Base-by-base conservation (phyloP, 1,284 basidiomycete species). In the Porodaedalea pini region DNA sequence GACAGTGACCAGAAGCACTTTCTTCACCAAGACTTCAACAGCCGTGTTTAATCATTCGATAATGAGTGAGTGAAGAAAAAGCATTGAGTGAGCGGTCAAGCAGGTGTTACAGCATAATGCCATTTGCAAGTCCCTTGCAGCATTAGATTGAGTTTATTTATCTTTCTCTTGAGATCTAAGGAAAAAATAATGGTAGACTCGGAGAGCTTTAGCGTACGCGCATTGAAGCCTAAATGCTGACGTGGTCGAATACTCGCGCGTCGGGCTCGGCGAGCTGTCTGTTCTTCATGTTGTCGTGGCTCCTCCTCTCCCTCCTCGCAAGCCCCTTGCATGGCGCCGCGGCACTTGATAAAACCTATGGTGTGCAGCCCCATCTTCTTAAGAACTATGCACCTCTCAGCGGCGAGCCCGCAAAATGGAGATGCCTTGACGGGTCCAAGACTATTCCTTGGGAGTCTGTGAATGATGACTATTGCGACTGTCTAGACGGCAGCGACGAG, bases 381-480 rank as follows among this genome's bases (percentile, higher is more conserved):
- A 62, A 73, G 23, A 76, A 75, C 69, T 85, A 85, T 64, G 67
- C 68, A 2, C 73, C 81, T 17, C 67, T 61, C n/a, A 57, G 70
- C 17, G 40, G 21, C 69, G 70, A 43, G 72, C 76, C n/a, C 75
- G 76, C 50, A 76, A 61, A 41, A 37, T 91, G 89, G 89, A 78
- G 72, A 63, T 92, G 88, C 72, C 70, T 91, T 59, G 85, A 91
- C 65, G 84, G 84, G 19, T 83, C 82, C 0, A 85, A 85, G 67
- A 76, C 80, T 59, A 90, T 92, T 59, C 73, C 85, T 2, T 92
- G 86, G 82, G 73, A 75, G 25, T 83, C 88, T 15, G 85, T 98
- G 52, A 98, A 98, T 69, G 93, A 98, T 69, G 94, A 98, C 71
- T 95, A 89, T 68, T 98, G 94, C 69, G 94, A 98, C 73, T 98